Percentiles rank a stretch among this genome's conserved stretches.
Conservation (phyloP, 2,329 filamentous ascomycete genomes). For the Dendrostoma leiphaemia region DNA sequence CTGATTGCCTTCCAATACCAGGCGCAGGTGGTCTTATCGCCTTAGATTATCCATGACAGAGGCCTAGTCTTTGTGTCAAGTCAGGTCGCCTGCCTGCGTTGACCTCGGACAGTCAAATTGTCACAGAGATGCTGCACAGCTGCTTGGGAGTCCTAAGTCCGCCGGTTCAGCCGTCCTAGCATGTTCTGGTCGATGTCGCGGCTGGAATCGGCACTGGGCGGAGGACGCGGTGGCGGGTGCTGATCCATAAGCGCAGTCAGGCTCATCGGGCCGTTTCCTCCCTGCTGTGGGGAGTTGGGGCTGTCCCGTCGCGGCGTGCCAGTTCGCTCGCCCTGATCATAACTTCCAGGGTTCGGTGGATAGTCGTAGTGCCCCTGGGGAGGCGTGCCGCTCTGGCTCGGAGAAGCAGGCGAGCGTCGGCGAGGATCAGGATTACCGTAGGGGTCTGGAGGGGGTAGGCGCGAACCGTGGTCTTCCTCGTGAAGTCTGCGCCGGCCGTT, state of each 20-base stretch:
- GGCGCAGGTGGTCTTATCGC: no score
- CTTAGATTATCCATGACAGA: no score
- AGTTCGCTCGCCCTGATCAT: slow-evolving; percentile 32
- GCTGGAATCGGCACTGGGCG: slow-evolving; percentile 20
- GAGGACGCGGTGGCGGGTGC: slow-evolving; percentile 20
- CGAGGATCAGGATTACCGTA: slow-evolving; percentile 49
- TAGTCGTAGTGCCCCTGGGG: slow-evolving; percentile 36
- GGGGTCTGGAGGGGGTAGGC: slow-evolving; percentile 43
- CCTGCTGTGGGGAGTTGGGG: slow-evolving; percentile 31
- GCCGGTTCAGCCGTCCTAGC: slow-evolving; percentile 50
- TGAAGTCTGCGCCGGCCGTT: slow-evolving; percentile 34
- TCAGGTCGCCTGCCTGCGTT: no score
- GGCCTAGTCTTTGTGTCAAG: no score
- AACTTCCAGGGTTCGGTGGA: slow-evolving; percentile 23
- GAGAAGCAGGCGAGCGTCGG: slow-evolving; percentile 47
- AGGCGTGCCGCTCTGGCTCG: slow-evolving; percentile 47
- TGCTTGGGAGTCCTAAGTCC: slow-evolving; percentile 14
- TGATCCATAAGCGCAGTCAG: slow-evolving; percentile 50
- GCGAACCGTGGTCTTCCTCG: slow-evolving; percentile 39
- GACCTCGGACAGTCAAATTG: no score
- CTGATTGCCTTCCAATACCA: no score
- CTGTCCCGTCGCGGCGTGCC: slow-evolving; percentile 37
- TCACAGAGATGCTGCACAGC: background rate
- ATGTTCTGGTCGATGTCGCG: slow-evolving; percentile 56
- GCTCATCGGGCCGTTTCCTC: slow-evolving; percentile 41